A percentile compares a stretch with the other conserved stretches of the same genome.
These are phyloP conservation scores for Orychophragmus violaceus DNA, from an alignment of 345 rosid species.

Conservation along the genomic window DNA sequence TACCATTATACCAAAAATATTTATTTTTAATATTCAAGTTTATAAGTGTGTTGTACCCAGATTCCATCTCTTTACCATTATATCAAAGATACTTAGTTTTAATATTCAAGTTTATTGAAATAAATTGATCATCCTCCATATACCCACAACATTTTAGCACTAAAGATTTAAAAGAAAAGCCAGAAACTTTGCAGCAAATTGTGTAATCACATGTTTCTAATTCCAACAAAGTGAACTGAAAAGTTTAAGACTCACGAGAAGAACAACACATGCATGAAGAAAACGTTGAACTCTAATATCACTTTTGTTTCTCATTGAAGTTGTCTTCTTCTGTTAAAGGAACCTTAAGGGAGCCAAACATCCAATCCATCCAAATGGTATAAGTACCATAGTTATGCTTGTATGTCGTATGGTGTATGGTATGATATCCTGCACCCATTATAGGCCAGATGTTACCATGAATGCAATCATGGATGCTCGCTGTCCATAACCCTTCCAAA, in stretches of 20 bases:
- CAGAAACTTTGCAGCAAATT: background rate
- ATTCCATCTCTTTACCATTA: no score
- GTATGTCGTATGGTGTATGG: conserved; percentile 86
- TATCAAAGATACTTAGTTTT: no score
- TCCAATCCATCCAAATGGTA: conserved; percentile 91
- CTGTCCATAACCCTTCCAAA: conserved; percentile 72
- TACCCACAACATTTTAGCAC: background rate
- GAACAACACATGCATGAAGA: background rate
- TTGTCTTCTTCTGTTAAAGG: conserved; percentile 34
- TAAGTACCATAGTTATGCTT: conserved; percentile 89
- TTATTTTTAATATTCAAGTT: no score
- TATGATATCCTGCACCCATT: conserved; percentile 96
- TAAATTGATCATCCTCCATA: background rate
- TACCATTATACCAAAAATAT: no score
- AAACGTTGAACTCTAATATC: background rate
- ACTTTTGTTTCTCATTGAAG: conserved; percentile 7
- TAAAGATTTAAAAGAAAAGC: background rate
- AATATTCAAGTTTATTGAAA: no score
- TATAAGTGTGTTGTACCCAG: no score
- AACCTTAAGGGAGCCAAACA: conserved; percentile 68
- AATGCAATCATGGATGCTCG: conserved; percentile 81
- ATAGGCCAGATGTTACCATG: conserved; percentile 69
- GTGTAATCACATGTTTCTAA: background rate
- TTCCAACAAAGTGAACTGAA: background rate
- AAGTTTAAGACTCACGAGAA: conserved; percentile 1